Evolutionary conservation across 352 stramenopile genomes (phyloP).

Genomic region (Phytophthora macrochlamydospora): DNA sequence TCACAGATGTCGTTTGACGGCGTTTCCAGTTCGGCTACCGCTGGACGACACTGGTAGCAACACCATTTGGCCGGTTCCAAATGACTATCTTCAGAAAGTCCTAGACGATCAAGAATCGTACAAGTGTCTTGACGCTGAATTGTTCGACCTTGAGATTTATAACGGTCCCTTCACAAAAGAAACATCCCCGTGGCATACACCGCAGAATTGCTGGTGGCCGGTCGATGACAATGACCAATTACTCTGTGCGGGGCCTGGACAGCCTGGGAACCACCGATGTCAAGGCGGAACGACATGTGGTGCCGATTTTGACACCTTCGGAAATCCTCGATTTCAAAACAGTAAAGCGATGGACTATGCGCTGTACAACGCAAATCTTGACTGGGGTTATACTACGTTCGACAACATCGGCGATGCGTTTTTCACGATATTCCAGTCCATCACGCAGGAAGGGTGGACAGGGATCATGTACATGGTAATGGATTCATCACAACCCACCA

Average conservation of each 20-base stretch:
- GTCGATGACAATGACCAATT: conserved; percentile 81
- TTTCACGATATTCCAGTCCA: conserved; percentile 93
- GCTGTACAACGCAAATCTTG: conserved; percentile 61
- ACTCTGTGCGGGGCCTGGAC: conserved; percentile 59
- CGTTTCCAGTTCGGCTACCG: conserved; percentile 55
- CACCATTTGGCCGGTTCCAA: conserved; percentile 57
- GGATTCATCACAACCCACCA: conserved; percentile 55
- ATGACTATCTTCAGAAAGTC: conserved; percentile 53
- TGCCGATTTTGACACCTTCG: conserved; percentile 72
- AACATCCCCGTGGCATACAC: conserved; percentile 33
- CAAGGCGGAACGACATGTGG: conserved; percentile 47
- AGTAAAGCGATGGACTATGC: conserved; percentile 51
- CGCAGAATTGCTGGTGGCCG: conserved; percentile 78
- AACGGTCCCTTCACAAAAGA: conserved; percentile 51
- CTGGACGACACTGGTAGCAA: conserved; percentile 22
- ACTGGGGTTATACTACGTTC: conserved; percentile 94
- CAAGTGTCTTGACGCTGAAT: conserved; percentile 38
- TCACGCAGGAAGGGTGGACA: conserved; percentile 95
- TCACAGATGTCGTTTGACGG: conserved; percentile 70
- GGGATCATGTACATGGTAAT: conserved; percentile 92
- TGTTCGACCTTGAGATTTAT: conserved; percentile 2
- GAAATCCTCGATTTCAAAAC: conserved; percentile 66
- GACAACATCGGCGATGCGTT: conserved; percentile 91
- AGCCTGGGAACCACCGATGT: conserved; percentile 66
- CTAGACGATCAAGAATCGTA: conserved; percentile 38